A percentile compares a stretch with the other conserved stretches of the same genome.
Evolutionary conservation across 345 rosid species (phyloP).

Genomic region (rapeseed (Brassica napus)): Da-Ae NC_063443.1:14835001-14835500

Average conservation of each 20-base stretch:
- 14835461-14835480: constrained; percentile 63
- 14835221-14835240: constrained; percentile 27
- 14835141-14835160: not conserved
- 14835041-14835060: too few species aligned
- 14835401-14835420: too few species aligned
- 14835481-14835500: constrained; percentile 56
- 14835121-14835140: constrained; percentile 16
- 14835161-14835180: not conserved
- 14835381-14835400: constrained; percentile 20
- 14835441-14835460: constrained; percentile 47
- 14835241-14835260: constrained; percentile 56
- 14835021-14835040: too few species aligned
- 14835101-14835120: too few species aligned
- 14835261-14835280: constrained; percentile 82
- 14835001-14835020: too few species aligned
- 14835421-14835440: constrained; percentile 33
- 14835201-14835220: constrained; percentile 20
- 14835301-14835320: constrained; percentile 32
- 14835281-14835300: constrained; percentile 58
- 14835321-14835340: constrained; percentile 43
- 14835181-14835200: constrained; percentile 32
- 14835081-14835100: too few species aligned
- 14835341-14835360: constrained; percentile 51
- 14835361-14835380: constrained; percentile 45
- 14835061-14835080: too few species aligned